Evolutionary conservation across 352 stramenopile genomes (phyloP).

Genomic region (Globisporangium cylindrosporum): DNA sequence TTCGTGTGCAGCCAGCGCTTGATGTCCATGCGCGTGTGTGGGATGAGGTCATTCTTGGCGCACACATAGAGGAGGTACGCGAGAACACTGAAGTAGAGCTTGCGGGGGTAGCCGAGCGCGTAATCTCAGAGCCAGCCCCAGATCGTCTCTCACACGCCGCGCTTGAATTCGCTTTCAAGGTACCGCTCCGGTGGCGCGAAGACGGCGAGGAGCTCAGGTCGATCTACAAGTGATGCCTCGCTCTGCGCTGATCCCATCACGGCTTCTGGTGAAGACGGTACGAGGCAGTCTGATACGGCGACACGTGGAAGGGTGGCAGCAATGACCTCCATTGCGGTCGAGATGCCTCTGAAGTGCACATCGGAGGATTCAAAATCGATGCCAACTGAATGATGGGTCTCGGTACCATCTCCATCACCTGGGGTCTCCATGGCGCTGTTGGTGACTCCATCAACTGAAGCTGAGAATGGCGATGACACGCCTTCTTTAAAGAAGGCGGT

Average conservation of each 20-base stretch:
- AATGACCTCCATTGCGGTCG: neutral
- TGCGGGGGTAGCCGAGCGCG: neutral
- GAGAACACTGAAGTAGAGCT: neutral
- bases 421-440: neutral
- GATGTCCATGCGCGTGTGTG: neutral
- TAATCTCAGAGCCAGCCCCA: neutral
- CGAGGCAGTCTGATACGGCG: neutral
- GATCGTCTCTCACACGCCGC: neutral
- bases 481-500: neutral
- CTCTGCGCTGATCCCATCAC: neutral
- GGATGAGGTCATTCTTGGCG: neutral
- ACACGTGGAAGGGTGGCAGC: neutral
- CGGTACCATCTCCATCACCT: neutral
- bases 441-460: neutral
- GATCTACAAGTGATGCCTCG: neutral
- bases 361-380: neutral
- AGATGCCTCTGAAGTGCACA: neutral
- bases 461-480: neutral
- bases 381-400: neutral
- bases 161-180: neutral
- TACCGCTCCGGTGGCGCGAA: neutral
- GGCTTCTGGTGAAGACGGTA: neutral
- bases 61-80: neutral
- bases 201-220: neutral
- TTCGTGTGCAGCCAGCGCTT: neutral